These are phyloP conservation scores for Maudiozyma saulgeensis DNA, from an alignment of 805 yeast genomes.

Conservation along the genomic window DNA sequence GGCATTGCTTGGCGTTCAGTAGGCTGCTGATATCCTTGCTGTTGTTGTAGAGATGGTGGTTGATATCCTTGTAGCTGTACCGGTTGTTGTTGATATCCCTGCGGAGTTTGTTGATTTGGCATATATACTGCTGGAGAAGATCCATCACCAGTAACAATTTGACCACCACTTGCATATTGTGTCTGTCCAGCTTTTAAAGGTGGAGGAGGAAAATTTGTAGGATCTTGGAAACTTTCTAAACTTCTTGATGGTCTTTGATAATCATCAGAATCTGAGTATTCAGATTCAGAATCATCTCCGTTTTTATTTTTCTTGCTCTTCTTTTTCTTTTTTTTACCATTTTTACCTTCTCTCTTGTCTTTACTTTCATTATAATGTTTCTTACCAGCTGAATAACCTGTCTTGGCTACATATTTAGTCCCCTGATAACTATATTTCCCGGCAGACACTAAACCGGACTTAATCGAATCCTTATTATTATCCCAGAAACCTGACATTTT, in stretches of 20 bases:
- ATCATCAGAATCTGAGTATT: constrained; percentile 13
- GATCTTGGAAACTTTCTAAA: constrained; percentile 9
- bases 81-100: constrained; percentile 2
- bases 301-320: constrained; percentile 8
- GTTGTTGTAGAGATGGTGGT: constrained; percentile 8
- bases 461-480: constrained; percentile 33
- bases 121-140: neutral
- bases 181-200: constrained; percentile 32
- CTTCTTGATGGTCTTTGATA: constrained; percentile 1
- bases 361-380: constrained; percentile 22
- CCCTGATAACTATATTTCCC: constrained; percentile 33
- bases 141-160: constrained; percentile 3
- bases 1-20: neutral
- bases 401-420: constrained; percentile 33
- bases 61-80: constrained; percentile 4
- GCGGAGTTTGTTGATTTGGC: neutral
- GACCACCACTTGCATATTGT: constrained; percentile 23
- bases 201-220: constrained; percentile 30
- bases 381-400: constrained; percentile 34
- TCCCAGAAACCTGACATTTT: constrained; percentile 32
- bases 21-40: constrained; percentile 4
- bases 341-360: constrained; percentile 7
- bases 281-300: constrained; percentile 5
- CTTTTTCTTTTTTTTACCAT: constrained; percentile 1
- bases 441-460: constrained; percentile 29